Base-by-base conservation (phyloP, 2,329 filamentous ascomycete species). In the Shiraia sp. region DNA sequence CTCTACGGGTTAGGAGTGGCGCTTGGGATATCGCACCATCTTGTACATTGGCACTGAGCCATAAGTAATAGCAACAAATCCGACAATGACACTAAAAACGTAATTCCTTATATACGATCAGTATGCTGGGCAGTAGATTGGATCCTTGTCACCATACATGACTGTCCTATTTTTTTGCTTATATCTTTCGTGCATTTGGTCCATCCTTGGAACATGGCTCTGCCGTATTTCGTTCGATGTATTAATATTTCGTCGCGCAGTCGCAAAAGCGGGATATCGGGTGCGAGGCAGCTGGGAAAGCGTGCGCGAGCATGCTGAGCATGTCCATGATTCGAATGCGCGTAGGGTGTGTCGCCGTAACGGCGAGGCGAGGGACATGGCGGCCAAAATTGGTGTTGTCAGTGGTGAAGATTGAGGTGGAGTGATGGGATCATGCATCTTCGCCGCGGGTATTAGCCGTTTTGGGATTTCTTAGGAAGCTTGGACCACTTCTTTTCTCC, bases 21-120 rank as follows among this genome's bases (percentile, higher is more conserved):
- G 26, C 7, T 8, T 12, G 9, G 16, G 15, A 24, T 8, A 13
- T 38, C 70, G 28, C 68, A 88, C 86, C 86, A 90, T 92, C 70
- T 92, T 92, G 71, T 95, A 95, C 66, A 93, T 74, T 2, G 89
- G 89, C 34, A 93, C 89, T 9, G 87, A 90, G 55, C 88, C 88
- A 63, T 93, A 93, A 1, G 87, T 87, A 25, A 93, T 73, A 3
- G 87, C 87, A 14, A 90, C 85, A 4, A 88, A 91, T 40, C 86
- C 88, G 37, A 93, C 72, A 43, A 92, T 90, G 48, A 89, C 75
- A 65, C 86, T 90, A 49, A 91, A 70, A 10, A 84, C 81, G 66
- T 92, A 93, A 73, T 83, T 86, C 69, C 83, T 87, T 23, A 3
- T 16, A 10, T 15, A 17, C 31, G 22, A 39, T 49, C 28, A 49